These are phyloP conservation scores for Arthroderma sp. DNA, from an alignment of 2,329 filamentous ascomycete species.

Conservation along the genomic window DNA sequence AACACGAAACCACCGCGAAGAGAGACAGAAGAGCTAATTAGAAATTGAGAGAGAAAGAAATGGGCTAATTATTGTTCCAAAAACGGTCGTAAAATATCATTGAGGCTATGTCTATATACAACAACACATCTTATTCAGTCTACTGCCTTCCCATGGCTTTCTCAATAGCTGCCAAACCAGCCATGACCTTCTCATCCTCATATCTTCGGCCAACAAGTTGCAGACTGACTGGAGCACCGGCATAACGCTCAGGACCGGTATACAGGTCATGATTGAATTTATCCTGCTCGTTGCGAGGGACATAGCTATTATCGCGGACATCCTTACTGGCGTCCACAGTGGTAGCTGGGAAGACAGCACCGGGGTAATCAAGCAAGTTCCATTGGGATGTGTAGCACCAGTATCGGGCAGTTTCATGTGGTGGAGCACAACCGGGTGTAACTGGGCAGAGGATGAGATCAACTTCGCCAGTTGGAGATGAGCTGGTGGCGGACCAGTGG, in stretches of 20 bases:
- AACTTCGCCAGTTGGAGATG: conserved; percentile 15
- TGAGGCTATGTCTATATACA: no score
- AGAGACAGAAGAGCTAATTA: no score
- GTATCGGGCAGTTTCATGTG: conserved; percentile 41
- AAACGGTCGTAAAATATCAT: no score
- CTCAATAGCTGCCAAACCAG: conserved; percentile 21
- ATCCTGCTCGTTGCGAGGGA: conserved; percentile 35
- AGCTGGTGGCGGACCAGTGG: conserved; percentile 33
- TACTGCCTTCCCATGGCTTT: conserved; percentile 18
- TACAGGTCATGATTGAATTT: conserved; percentile 35
- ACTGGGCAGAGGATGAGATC: conserved; percentile 52
- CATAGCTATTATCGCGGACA: conserved; percentile 22
- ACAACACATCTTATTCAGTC: neutral
- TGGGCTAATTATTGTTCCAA: no score
- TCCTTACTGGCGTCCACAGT: conserved; percentile 33
- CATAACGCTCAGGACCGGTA: conserved; percentile 34
- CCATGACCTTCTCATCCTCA: conserved; percentile 41
- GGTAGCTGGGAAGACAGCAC: conserved; percentile 46
- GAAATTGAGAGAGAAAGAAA: no score
- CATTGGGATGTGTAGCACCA: conserved; percentile 56
- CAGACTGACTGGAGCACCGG: conserved; percentile 38
- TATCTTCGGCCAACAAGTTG: conserved; percentile 42
- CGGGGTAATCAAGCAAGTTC: conserved; percentile 58
- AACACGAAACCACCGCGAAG: no score
- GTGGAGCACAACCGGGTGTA: conserved; percentile 41